A percentile compares a stretch with the other conserved stretches of the same genome.
Conservation (phyloP, 257 asterid genomes). For the Solanum infundibuliforme region DNA sequence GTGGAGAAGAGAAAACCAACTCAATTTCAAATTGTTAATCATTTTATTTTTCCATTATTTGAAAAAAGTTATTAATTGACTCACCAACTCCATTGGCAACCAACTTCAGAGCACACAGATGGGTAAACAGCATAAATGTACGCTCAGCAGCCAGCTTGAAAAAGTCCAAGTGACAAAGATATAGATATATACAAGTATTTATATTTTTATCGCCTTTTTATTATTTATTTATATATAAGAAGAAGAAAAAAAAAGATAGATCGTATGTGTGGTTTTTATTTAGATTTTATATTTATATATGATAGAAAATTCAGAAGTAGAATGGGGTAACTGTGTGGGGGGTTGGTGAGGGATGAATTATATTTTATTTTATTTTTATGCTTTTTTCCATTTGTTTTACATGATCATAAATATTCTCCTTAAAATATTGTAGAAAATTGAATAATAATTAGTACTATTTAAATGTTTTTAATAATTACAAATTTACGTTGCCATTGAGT, state of each 20-base stretch:
- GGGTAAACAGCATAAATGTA: neutral
- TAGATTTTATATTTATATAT: neutral
- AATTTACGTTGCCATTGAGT: neutral
- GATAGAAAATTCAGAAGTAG: neutral
- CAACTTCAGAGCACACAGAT: neutral
- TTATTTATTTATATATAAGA: too few species aligned
- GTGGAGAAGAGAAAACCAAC: neutral
- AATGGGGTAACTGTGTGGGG: neutral
- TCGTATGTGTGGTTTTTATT: neutral
- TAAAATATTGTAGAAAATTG: neutral
- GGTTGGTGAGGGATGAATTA: neutral
- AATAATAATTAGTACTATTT: neutral
- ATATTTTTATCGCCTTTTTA: too few species aligned
- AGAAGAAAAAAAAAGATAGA: neutral
- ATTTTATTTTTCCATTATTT: neutral
- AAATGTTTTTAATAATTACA: too few species aligned
- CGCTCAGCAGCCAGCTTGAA: neutral
- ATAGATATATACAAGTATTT: neutral
- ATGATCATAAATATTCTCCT: neutral
- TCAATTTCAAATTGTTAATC: neutral
- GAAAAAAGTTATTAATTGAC: neutral
- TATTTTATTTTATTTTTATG: neutral
- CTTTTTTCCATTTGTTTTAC: neutral
- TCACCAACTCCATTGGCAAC: slow-evolving; percentile 6
- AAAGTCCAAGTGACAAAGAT: neutral